Percentiles rank a stretch among this genome's conserved stretches.
These are phyloP conservation scores for Claviceps fusiformis DNA, from an alignment of 2,329 filamentous ascomycete genomes.

Conservation along the genomic window DNA sequence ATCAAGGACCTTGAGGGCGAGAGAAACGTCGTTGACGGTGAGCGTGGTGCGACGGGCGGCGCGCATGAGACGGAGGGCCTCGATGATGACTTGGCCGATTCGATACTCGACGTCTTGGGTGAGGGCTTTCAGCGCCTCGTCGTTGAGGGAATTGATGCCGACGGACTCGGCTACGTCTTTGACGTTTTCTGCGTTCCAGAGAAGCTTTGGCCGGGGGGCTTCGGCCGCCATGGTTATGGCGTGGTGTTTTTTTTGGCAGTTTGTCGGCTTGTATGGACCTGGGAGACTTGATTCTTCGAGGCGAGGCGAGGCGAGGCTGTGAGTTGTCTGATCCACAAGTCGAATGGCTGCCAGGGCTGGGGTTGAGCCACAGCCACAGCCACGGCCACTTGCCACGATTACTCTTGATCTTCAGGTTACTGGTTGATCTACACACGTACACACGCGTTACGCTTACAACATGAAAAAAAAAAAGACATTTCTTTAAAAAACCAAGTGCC, in stretches of 20 bases:
- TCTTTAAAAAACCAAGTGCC: no score
- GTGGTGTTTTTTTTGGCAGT: not conserved
- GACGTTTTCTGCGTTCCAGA: constrained; percentile 96
- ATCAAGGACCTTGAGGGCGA: constrained; percentile 74
- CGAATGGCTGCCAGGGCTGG: not conserved
- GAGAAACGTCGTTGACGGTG: constrained; percentile 77
- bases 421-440: no score
- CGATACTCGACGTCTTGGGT: constrained; percentile 93
- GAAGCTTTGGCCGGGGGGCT: constrained; percentile 38
- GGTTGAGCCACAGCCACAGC: not conserved
- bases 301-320: not conserved
- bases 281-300: not conserved
- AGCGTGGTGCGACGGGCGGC: constrained; percentile 75
- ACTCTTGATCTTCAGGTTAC: no score
- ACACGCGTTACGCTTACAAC: no score
- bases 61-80: constrained; percentile 93
- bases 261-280: not conserved
- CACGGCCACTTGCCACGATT: not conserved
- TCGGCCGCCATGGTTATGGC: constrained; percentile 22
- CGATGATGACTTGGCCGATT: constrained; percentile 82
- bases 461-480: no score
- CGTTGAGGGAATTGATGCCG: constrained; percentile 66
- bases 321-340: not conserved
- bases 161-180: constrained; percentile 93
- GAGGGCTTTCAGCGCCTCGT: constrained; percentile 77